phyloP scores from a whole-genome alignment of 257 asterid genomes.

The Osmanthus fragrans region DNA sequence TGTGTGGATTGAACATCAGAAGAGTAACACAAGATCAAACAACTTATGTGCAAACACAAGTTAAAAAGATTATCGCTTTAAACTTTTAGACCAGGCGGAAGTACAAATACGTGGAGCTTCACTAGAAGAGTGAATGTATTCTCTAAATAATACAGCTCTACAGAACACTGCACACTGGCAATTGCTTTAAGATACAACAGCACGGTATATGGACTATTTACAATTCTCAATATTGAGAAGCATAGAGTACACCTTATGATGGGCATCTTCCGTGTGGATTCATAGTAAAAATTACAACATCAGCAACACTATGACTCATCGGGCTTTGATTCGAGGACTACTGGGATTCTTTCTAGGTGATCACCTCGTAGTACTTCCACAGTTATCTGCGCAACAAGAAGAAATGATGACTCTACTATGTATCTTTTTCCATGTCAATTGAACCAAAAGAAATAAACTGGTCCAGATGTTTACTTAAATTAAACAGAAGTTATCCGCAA shows the following conservation, averaged over 20 bases:
- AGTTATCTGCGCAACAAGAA: conserved; percentile 46
- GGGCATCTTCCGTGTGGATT: conserved; percentile 13
- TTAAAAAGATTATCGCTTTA: background rate
- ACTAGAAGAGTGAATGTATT: background rate
- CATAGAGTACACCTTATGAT: conserved; percentile 18
- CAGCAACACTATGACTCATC: conserved; percentile 57
- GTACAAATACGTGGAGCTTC: background rate
- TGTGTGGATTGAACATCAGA: background rate
- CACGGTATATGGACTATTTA: conserved; percentile 16
- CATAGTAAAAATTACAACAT: conserved; percentile 21
- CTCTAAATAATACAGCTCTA: background rate
- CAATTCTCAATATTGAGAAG: background rate
- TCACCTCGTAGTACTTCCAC: conserved; percentile 96
- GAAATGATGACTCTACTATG: background rate
- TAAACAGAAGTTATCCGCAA: background rate
- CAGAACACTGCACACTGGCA: background rate
- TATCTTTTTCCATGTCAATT: background rate
- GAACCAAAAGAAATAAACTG: background rate
- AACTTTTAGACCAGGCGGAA: background rate
- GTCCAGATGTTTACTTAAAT: background rate
- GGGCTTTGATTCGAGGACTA: conserved; percentile 82
- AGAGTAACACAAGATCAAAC: background rate
- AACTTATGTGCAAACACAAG: background rate
- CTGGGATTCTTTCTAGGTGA: conserved; percentile 85
- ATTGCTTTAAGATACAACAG: background rate